These are phyloP conservation scores for Eucalyptus cladocalyx DNA, from an alignment of 345 rosid genomes.

Conservation along the genomic window DNA sequence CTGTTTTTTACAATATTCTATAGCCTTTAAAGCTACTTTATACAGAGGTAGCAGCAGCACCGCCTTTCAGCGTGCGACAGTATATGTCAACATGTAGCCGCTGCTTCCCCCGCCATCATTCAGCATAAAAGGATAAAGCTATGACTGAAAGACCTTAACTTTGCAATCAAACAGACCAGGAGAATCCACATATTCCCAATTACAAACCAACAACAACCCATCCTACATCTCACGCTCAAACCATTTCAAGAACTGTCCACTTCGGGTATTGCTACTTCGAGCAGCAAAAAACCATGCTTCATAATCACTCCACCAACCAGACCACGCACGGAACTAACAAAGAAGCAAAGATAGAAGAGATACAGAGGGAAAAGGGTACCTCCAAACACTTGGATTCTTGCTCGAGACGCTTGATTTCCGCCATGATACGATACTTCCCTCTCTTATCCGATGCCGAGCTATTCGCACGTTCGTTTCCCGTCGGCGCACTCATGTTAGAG, in stretches of 20 bases:
- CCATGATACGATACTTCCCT: constrained; percentile 4
- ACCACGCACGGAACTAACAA: not conserved
- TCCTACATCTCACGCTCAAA: not conserved
- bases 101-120: not conserved
- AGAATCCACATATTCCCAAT: not conserved
- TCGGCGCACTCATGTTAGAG: not conserved
- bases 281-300: not conserved
- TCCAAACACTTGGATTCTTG: constrained; percentile 5
- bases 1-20: not conserved
- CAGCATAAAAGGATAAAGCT: not conserved
- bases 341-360: not conserved
- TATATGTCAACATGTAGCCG: not conserved
- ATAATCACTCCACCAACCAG: not conserved
- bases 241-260: not conserved
- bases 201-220: not conserved
- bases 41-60: not conserved
- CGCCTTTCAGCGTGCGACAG: not conserved
- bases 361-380: not conserved
- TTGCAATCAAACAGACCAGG: not conserved
- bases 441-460: not conserved
- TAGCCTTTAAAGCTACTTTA: not conserved
- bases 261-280: not conserved
- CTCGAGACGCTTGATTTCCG: constrained; percentile 6
- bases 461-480: not conserved
- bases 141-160: not conserved